phyloP scores from a whole-genome alignment of 23 red algal species.

The Agarophyton chilense region DNA sequence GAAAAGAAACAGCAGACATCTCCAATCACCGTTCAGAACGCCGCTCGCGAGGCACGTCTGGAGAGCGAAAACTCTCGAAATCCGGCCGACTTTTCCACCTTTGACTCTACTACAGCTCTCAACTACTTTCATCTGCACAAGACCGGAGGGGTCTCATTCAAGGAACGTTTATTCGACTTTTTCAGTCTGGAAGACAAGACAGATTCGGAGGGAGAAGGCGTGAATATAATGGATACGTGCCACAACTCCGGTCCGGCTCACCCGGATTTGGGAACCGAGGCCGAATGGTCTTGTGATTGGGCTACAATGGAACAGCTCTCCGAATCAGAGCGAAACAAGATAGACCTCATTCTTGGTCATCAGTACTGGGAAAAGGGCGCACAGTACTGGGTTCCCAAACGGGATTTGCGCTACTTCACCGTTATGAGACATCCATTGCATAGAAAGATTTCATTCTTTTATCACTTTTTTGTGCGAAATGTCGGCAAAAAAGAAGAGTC shows the following conservation, averaged over 20 bases:
- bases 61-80: background rate
- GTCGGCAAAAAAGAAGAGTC: slow-evolving; percentile 20
- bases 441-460: slow-evolving; percentile 71
- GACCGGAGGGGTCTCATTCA: slow-evolving; percentile 71
- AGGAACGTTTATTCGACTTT: slow-evolving; percentile 49
- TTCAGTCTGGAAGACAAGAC: slow-evolving; percentile 12
- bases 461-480: slow-evolving; percentile 71
- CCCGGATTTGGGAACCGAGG: slow-evolving; percentile 10
- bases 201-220: background rate
- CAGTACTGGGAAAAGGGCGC: slow-evolving; percentile 63
- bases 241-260: slow-evolving; percentile 15
- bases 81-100: slow-evolving; percentile 5
- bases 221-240: slow-evolving; percentile 52
- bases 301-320: background rate
- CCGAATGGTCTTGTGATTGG: slow-evolving; percentile 57
- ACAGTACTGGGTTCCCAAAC: slow-evolving; percentile 30
- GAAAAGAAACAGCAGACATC: background rate
- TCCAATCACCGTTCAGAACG: background rate
- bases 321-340: background rate
- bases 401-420: slow-evolving; percentile 61
- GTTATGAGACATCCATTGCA: slow-evolving; percentile 66
- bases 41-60: background rate
- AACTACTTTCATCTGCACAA: slow-evolving; percentile 83
- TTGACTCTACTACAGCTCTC: slow-evolving; percentile 12
- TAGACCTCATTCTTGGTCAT: slow-evolving; percentile 70